Conservation (phyloP, 2,329 filamentous ascomycete genomes). For the Botrytis tulipae region DNA sequence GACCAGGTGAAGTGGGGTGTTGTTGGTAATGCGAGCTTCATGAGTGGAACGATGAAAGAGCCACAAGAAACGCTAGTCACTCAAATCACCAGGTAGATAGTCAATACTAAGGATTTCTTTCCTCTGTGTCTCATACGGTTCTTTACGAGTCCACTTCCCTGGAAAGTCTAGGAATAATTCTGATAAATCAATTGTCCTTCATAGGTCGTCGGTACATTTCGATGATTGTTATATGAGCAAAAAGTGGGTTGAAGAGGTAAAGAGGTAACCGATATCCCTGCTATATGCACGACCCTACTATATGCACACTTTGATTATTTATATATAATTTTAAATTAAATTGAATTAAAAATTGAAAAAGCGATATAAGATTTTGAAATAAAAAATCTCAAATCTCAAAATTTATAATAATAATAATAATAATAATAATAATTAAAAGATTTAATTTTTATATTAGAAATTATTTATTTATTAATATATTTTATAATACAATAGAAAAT, state of each 20-base stretch:
- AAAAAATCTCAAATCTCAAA: no score
- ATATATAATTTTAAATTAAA: no score
- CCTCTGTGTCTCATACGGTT: neutral
- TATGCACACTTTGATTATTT: no score
- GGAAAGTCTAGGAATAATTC: neutral
- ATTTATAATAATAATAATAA: no score
- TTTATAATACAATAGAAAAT: no score
- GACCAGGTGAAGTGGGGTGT: neutral
- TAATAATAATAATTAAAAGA: no score
- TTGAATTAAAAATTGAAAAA: no score
- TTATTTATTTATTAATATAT: no score
- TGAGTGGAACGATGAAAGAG: constrained; percentile 10
- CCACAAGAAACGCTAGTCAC: neutral
- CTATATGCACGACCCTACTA: no score
- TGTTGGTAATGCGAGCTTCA: constrained; percentile 8
- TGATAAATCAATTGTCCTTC: neutral
- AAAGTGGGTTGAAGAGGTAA: neutral
- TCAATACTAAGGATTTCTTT: neutral
- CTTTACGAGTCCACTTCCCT: neutral
- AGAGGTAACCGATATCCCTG: no score
- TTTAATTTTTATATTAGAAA: no score
- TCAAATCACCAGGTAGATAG: neutral
- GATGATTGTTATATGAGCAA: neutral
- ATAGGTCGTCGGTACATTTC: neutral
- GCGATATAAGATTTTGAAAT: no score